A percentile compares a stretch with the other conserved stretches of the same genome.
phyloP scores from a whole-genome alignment of 2,329 filamentous ascomycete genomes.

The Ceratocystis lukuohia region DNA sequence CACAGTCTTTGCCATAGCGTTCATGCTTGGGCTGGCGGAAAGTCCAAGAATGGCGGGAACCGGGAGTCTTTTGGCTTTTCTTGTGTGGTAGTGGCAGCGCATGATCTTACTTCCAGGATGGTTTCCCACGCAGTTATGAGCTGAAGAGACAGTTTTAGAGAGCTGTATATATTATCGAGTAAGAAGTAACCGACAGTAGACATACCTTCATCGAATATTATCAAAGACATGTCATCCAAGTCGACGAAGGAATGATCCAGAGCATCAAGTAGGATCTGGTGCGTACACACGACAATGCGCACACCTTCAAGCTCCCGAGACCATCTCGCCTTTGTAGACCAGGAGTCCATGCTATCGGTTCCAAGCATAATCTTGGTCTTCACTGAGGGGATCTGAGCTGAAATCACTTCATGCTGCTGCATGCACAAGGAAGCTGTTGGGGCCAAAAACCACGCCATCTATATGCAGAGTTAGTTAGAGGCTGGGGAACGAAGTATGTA shows the following conservation, averaged over 20 bases:
- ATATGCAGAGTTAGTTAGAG: conserved; percentile 22
- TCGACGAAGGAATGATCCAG: conserved; percentile 60
- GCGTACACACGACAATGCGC: conserved; percentile 64
- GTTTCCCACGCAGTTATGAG: conserved; percentile 57
- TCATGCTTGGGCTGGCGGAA: conserved; percentile 65
- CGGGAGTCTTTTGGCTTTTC: conserved; percentile 27
- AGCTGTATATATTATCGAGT: neutral
- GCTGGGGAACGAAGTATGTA: conserved; percentile 1
- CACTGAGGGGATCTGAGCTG: conserved; percentile 44
- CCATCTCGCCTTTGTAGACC: conserved; percentile 57
- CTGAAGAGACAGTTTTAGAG: conserved; percentile 29
- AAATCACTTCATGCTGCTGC: conserved; percentile 52
- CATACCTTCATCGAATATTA: conserved; percentile 74
- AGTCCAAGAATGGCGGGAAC: conserved; percentile 62
- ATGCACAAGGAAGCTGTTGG: conserved; percentile 54
- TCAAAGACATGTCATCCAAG: conserved; percentile 48
- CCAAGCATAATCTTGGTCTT: conserved; percentile 53
- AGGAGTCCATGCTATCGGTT: conserved; percentile 55
- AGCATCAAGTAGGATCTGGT: conserved; percentile 61
- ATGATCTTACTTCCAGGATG: conserved; percentile 59
- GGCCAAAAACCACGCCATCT: conserved; percentile 62
- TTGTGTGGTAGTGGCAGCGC: conserved; percentile 52
- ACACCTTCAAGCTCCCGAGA: conserved; percentile 48
- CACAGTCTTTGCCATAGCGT: conserved; percentile 41
- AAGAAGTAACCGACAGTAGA: neutral